Evolutionary conservation across 148 eudicot genomes (phyloP).

Genomic region (Amaranthus cruentus): DNA sequence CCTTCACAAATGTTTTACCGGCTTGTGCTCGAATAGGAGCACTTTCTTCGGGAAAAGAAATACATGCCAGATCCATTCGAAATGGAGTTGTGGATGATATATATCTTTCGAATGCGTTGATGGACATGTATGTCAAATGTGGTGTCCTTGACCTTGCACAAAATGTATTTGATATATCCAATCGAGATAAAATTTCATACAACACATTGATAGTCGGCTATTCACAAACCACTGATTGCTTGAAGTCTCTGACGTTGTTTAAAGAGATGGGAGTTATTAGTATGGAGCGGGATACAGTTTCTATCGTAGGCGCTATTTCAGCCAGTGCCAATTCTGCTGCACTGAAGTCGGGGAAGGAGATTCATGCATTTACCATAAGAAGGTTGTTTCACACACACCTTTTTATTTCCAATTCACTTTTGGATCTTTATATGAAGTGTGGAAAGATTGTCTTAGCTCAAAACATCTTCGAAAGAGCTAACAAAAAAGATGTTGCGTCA

Average conservation of each 20-base stretch:
- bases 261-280: constrained; percentile 49
- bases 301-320: constrained; percentile 53
- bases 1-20: constrained; percentile 69
- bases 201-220: constrained; percentile 61
- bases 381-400: constrained; percentile 40
- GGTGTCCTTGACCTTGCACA: constrained; percentile 44
- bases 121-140: constrained; percentile 72
- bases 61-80: constrained; percentile 53
- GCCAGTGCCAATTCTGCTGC: constrained; percentile 63
- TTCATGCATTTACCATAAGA: constrained; percentile 53
- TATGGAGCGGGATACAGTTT: constrained; percentile 45
- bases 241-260: constrained; percentile 42
- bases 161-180: constrained; percentile 48
- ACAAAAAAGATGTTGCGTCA: constrained; percentile 52
- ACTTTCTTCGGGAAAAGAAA: constrained; percentile 49
- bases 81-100: constrained; percentile 40
- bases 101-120: constrained; percentile 62
- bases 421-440: constrained; percentile 71
- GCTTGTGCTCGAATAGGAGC: constrained; percentile 66
- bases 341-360: constrained; percentile 61
- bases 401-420: constrained; percentile 54
- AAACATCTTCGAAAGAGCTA: constrained; percentile 42
- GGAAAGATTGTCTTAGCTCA: constrained; percentile 52
- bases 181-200: constrained; percentile 55
- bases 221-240: constrained; percentile 44